A percentile compares a stretch with the other conserved stretches of the same genome.
Evolutionary conservation across 2,329 filamentous ascomycete species (phyloP).

Genomic region (Aspergillus ochraceus): DNA sequence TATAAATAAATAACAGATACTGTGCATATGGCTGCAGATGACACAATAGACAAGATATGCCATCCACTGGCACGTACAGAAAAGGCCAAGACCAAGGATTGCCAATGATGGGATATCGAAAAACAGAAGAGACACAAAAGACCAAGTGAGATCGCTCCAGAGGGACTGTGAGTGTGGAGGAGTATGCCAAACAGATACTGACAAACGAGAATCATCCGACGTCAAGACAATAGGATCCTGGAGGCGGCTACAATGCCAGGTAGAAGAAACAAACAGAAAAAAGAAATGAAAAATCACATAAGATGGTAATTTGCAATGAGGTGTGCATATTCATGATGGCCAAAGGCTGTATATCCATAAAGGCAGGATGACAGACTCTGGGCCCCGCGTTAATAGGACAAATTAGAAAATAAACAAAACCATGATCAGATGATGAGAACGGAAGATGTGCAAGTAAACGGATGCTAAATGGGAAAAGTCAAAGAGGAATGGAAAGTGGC

Average conservation of each 20-base stretch:
- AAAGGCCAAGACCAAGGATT: constrained; percentile 11
- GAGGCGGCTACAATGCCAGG: not conserved
- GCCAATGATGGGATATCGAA: constrained; percentile 10
- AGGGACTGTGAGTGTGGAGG: constrained; percentile 15
- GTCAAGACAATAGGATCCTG: constrained; percentile 12
- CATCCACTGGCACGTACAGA: constrained; percentile 6
- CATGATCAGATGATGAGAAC: constrained; percentile 7
- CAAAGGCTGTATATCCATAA: constrained; percentile 18
- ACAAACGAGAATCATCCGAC: constrained; percentile 38
- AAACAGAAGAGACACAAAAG: constrained; percentile 7
- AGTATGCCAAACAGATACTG: constrained; percentile 27
- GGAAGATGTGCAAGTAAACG: constrained; percentile 31
- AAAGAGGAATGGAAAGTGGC: constrained; percentile 7
- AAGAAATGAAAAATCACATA: not conserved
- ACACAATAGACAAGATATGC: constrained; percentile 17
- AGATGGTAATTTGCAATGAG: constrained; percentile 5
- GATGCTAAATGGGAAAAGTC: not conserved
- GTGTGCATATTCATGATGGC: constrained; percentile 25
- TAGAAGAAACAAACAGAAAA: not conserved
- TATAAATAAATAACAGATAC: constrained; percentile 6
- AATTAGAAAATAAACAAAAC: constrained; percentile 5
- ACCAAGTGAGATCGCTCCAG: constrained; percentile 23
- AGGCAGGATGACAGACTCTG: constrained; percentile 13
- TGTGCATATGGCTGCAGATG: constrained; percentile 16
- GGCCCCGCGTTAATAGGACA: constrained; percentile 21